Percentiles rank a stretch among this genome's conserved stretches.
These are phyloP conservation scores for Adansonia rubrostipa DNA, from an alignment of 441 rosid genomes.

Conservation along the genomic window DNA sequence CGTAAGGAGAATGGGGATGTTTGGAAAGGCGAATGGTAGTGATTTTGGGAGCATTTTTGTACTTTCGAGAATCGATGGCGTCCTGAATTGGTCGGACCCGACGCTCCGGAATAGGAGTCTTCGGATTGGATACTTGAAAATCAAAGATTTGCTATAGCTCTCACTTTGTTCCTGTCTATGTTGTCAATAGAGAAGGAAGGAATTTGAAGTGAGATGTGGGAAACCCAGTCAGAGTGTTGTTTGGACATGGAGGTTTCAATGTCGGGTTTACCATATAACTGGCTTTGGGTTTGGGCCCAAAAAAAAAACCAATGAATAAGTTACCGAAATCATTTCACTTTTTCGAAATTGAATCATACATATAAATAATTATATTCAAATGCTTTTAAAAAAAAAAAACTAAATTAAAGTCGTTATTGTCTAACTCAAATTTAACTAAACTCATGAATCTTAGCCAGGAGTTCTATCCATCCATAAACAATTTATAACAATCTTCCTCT, in stretches of 20 bases:
- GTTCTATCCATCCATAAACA: too few species aligned
- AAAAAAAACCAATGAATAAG: too few species aligned
- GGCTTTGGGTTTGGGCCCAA: too few species aligned
- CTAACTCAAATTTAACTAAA: too few species aligned
- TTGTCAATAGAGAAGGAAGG: background rate
- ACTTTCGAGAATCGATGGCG: slow-evolving; percentile 97
- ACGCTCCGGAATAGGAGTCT: slow-evolving; percentile 81
- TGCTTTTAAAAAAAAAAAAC: too few species aligned
- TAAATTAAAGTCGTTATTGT: too few species aligned
- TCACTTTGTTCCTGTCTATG: background rate
- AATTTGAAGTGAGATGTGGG: slow-evolving; percentile 20
- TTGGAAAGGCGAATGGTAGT: slow-evolving; percentile 80
- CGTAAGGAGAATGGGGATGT: slow-evolving; percentile 89
- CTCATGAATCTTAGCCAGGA: too few species aligned
- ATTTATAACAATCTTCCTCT: too few species aligned
- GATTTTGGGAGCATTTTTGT: slow-evolving; percentile 90
- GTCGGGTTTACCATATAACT: background rate
- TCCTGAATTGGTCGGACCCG: slow-evolving; percentile 97
- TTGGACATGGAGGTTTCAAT: slow-evolving; percentile 26
- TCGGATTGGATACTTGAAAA: background rate
- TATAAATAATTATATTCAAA: too few species aligned
- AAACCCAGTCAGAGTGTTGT: slow-evolving; percentile 44
- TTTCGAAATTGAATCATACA: too few species aligned
- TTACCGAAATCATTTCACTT: too few species aligned
- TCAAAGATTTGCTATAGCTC: slow-evolving; percentile 10